Base-by-base conservation (phyloP, 1,284 basidiomycete species). In the Volvariella volvacea region DNA sequence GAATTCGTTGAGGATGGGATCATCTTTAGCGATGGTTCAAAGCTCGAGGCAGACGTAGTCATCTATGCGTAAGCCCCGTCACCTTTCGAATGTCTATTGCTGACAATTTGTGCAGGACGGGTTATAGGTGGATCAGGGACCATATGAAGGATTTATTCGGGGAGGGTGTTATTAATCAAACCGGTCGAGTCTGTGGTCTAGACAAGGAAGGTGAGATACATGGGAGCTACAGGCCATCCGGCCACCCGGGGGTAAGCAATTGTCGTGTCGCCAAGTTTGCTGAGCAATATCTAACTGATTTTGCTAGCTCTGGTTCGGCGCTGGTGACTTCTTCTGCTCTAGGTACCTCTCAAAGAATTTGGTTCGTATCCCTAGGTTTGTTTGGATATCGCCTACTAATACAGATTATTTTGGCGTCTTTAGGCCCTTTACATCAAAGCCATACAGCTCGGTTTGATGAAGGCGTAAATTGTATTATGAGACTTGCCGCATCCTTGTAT, bases 31-130 rank as follows among this genome's bases (percentile, higher is more conserved):
- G 68, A 83, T 48, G 78, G 78, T 17, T 73, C 67, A 32, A 67
- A 67, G 45, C 58, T 81, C 28, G 64, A 73, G 8, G 77, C 73
- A 25, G 79, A 84, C 53, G 65, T 77, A 14, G 70, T 83, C 22
- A 52, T 83, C 30, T 71, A 74, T 59, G 74, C 75, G 36, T 38
- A 38, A 9, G 36, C 17, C 8, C 12, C 17, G 16, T 38, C 12
- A 14, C 8, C 17, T 14, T 8, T 38, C 8, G 12, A 38, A 10
- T 17, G 8, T 14, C 17, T 8, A 8, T 19, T 16, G 9, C 9
- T 10, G 9, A 9, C 9, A 14, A 10, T 31, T 31, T 9, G 9
- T 9, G 8, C 9, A 38, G 36, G 1, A 78, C 76, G 3, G 76
- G 75, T 57, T 76, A 56, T 21, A 3, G 7, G 39, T 71, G 70